Evolutionary conservation across 257 asterid genomes (phyloP).

Genomic region (Nicotiana benthamiana): DNA sequence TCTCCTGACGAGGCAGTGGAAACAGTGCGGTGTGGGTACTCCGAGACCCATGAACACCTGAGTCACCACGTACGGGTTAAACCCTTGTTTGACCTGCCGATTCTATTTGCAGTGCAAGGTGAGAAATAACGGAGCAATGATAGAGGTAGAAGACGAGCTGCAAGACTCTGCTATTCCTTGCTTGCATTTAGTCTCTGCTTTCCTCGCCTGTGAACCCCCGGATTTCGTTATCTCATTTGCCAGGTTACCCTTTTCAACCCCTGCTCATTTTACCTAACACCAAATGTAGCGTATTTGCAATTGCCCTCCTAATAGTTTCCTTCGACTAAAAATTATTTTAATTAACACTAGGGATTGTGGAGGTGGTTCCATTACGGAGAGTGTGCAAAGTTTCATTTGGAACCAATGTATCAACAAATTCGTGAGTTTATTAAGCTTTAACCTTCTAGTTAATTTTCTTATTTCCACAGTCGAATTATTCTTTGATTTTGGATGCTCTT

Average conservation of each 20-base stretch:
- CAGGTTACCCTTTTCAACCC: constrained; percentile 29
- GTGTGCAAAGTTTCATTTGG: constrained; percentile 74
- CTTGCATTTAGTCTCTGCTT: constrained; percentile 53
- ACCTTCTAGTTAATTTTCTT: not conserved
- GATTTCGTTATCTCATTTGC: constrained; percentile 59
- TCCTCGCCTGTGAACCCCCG: constrained; percentile 71
- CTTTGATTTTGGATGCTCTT: not conserved
- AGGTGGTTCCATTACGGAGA: constrained; percentile 60
- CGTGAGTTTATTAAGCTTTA: constrained; percentile 28
- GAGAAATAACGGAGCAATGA: not conserved
- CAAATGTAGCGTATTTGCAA: not conserved
- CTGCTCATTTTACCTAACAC: not conserved
- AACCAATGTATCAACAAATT: constrained; percentile 44
- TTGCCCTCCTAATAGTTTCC: not conserved
- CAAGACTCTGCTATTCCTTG: constrained; percentile 22
- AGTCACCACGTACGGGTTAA: too few species aligned
- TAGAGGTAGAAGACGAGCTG: constrained; percentile 17
- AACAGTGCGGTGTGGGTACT: too few species aligned
- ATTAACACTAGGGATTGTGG: constrained; percentile 46
- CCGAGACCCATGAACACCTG: too few species aligned
- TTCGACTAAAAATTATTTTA: not conserved
- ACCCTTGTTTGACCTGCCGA: too few species aligned
- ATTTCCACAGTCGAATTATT: not conserved
- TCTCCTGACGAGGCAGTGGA: too few species aligned
- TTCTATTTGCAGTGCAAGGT: not conserved